These are phyloP conservation scores for Boletus barrowsii DNA, from an alignment of 768 basidiomycete species.

Conservation along the genomic window DNA sequence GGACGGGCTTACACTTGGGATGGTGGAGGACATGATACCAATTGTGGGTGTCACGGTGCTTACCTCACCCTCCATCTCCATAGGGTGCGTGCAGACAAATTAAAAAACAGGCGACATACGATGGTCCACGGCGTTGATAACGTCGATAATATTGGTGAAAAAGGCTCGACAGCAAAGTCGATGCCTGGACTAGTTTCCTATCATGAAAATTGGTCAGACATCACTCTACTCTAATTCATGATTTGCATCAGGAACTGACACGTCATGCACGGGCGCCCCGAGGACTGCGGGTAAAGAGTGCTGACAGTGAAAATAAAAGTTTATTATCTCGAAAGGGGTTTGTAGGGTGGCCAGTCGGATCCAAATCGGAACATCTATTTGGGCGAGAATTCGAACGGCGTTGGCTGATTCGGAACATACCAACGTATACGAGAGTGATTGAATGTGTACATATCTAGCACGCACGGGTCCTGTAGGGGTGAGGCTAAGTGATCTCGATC, in stretches of 20 bases:
- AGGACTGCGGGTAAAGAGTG: background rate
- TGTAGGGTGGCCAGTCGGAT: no score
- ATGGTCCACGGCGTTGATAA: no score
- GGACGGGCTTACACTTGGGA: no score
- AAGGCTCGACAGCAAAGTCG: no score
- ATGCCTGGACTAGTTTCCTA: background rate
- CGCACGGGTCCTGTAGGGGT: background rate
- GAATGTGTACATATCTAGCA: background rate
- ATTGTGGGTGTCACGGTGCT: no score
- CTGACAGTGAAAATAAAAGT: background rate
- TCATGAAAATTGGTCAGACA: background rate
- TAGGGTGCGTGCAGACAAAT: no score
- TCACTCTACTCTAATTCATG: background rate
- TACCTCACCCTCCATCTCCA: no score
- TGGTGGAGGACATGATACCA: no score
- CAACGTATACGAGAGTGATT: background rate
- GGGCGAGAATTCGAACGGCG: background rate
- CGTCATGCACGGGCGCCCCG: background rate
- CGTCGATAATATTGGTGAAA: no score
- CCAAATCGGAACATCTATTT: background rate
- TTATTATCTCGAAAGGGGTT: no score
- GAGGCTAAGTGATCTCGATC: background rate
- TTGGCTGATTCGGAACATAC: background rate
- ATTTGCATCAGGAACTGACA: background rate
- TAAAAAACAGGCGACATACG: no score